A percentile compares a stretch with the other conserved stretches of the same genome.
phyloP scores from a whole-genome alignment of 495 filamentous ascomycete genomes.

The Margaritispora aquatica region DNA sequence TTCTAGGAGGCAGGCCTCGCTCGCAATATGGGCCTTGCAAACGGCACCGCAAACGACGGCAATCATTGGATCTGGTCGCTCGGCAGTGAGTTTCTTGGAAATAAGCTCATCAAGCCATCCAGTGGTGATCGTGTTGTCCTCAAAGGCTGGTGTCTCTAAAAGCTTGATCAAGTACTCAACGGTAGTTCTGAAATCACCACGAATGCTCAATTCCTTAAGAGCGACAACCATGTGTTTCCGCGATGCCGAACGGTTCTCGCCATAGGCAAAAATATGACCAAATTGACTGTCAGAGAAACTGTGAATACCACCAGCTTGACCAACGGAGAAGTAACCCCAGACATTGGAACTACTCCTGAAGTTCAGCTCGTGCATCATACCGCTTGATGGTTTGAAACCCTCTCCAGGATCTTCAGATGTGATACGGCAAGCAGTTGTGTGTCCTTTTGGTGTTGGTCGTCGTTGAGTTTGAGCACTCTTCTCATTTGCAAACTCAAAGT shows the following conservation, averaged over 20 bases:
- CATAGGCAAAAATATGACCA: conserved; percentile 98
- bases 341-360: conserved; percentile 98
- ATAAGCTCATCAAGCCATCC: conserved; percentile 99
- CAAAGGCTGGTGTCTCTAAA: conserved; percentile 95
- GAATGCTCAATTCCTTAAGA: conserved; percentile 97
- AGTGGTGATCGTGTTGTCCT: conserved; percentile 98
- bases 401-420: conserved; percentile 98
- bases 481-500: conserved; percentile 91
- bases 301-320: conserved; percentile 93
- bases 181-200: conserved; percentile 97
- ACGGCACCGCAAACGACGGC: conserved; percentile 92
- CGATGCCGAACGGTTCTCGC: conserved; percentile 91
- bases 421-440: conserved; percentile 98
- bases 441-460: conserved; percentile 85
- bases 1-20: conserved; percentile 78
- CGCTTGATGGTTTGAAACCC: conserved; percentile 98
- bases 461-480: conserved; percentile 81
- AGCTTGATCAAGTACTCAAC: conserved; percentile 99
- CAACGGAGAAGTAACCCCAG: conserved; percentile 99
- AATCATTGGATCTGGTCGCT: conserved; percentile 86
- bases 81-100: conserved; percentile 92
- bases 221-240: conserved; percentile 99
- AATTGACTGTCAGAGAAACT: conserved; percentile 99
- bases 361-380: conserved; percentile 98
- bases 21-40: conserved; percentile 89